Evolutionary conservation across 352 stramenopile species (phyloP).

Genomic region (Globisporangium okanoganense): DNA sequence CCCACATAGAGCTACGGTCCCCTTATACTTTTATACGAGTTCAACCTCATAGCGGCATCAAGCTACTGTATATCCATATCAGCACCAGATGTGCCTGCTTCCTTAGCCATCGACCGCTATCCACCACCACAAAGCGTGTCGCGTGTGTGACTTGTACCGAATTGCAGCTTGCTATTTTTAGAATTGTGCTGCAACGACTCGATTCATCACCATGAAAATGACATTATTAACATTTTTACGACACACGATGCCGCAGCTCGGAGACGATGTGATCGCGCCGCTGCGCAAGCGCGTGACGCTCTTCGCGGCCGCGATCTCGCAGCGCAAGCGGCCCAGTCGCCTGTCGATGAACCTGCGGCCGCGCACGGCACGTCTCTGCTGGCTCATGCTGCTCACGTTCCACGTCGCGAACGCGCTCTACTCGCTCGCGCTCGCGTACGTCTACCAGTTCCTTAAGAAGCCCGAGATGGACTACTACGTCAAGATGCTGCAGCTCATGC

Average conservation of each 20-base stretch:
- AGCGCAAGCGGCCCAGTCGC: background rate
- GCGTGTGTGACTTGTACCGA: background rate
- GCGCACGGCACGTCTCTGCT: conserved; percentile 1
- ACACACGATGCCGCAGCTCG: background rate
- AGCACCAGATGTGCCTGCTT: too few species aligned
- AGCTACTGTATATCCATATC: too few species aligned
- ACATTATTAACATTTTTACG: too few species aligned
- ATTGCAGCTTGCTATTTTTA: too few species aligned
- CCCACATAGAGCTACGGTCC: too few species aligned
- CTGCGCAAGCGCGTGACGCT: conserved; percentile 8
- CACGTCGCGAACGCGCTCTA: conserved; percentile 14
- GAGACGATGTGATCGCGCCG: background rate
- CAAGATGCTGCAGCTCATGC: conserved; percentile 14
- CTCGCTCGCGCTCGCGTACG: conserved; percentile 9
- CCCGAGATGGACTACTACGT: conserved; percentile 14
- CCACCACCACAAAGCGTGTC: too few species aligned
- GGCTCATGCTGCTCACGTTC: conserved; percentile 6
- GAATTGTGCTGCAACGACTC: background rate
- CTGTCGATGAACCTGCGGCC: conserved; percentile 5
- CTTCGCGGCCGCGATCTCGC: conserved; percentile 6
- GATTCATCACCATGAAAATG: too few species aligned
- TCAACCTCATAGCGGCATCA: too few species aligned
- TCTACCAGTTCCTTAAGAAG: conserved; percentile 9
- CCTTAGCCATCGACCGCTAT: too few species aligned
- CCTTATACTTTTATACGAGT: too few species aligned